Evolutionary conservation across 2,329 filamentous ascomycete genomes (phyloP), one percentile per base, ranked within the genome.

Genomic region (Penicillium olsonii): DNA sequence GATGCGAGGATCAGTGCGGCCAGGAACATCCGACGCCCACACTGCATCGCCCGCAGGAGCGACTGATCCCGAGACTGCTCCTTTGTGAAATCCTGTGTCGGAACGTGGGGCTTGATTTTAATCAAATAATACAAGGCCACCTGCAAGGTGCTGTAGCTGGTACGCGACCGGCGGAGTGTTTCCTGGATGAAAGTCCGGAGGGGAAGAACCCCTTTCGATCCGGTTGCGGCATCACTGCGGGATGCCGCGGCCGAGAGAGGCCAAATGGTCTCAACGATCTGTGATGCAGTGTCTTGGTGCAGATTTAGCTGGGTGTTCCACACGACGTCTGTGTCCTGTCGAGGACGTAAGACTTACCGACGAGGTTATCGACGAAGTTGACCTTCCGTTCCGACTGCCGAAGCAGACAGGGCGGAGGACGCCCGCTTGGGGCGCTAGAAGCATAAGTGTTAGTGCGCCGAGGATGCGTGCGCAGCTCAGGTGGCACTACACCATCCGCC

Each of bases 201-300:
- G 52, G 92, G 92, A 59, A 99, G 78, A 53, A 96, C 88, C 44
- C 87, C 84, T 68, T 88, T 90, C 67, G 81, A 81, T 52, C 84
- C 85, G 56, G 76, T 75, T 53, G 70, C 66, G 50, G 82, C 77
- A 67, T 92, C 88, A 62, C 80, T 85, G 63, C 86, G 85, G 70
- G 88, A 88, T 50, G 87, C 82, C 29, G 87, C 84, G 51, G 90
- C 92, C 46, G 92, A 95, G 37, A 92, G 80, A 38, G 94, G 92
- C 94, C 94, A 99, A 65, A 99, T 96, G 45, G 88, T 89, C 77
- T 96, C 91, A 42, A 99, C 92, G 71, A 97, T 95, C 73, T 96
- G 90, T 46, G 94, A 94, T 45, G 94, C 94, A 63, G 92, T 95
- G 84, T 96, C 92, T 96, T 81, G 29, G n/a, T 14, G 37, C 41